Evolutionary conservation across 108 stramenopile species (phyloP).

Genomic region (Fistulifera solaris): DNA sequence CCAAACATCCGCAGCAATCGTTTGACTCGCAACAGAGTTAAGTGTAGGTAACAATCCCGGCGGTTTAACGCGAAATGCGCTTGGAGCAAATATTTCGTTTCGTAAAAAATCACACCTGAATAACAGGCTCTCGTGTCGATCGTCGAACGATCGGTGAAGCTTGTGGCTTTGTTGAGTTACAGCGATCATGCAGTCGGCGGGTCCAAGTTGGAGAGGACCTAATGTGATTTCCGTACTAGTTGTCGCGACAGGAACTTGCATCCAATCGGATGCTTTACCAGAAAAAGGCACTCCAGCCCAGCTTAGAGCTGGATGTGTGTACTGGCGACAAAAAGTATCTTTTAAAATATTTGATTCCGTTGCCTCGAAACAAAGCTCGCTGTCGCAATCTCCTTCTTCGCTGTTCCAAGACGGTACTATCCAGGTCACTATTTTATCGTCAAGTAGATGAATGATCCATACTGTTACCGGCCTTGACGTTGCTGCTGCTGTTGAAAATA

Average conservation of each 20-base stretch:
- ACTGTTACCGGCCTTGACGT: constrained; percentile 2
- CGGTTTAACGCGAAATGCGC: constrained; percentile 12
- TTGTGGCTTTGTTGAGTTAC: constrained; percentile 20
- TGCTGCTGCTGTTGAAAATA: no score
- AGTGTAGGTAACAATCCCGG: no score
- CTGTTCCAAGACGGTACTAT: constrained; percentile 8
- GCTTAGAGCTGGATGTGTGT: no score
- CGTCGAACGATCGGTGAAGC: constrained; percentile 9
- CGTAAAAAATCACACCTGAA: constrained; percentile 16
- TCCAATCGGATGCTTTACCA: constrained; percentile 19
- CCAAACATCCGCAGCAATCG: no score
- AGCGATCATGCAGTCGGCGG: constrained; percentile 19
- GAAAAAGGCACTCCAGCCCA: no score
- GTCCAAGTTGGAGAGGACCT: constrained; percentile 20
- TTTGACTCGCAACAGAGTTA: no score
- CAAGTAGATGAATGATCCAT: constrained; percentile 25
- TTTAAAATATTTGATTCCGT: no score
- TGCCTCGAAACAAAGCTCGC: no score
- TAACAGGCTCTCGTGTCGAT: constrained; percentile 5
- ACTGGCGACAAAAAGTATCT: no score
- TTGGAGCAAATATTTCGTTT: constrained; percentile 12
- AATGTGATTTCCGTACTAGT: constrained; percentile 20
- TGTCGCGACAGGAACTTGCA: constrained; percentile 19
- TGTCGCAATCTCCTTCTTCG: background rate
- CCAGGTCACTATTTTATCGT: constrained; percentile 24